A percentile compares a stretch with the other conserved stretches of the same genome.
Evolutionary conservation across 345 rosid species (phyloP).

Genomic region (Salix viminalis): DNA sequence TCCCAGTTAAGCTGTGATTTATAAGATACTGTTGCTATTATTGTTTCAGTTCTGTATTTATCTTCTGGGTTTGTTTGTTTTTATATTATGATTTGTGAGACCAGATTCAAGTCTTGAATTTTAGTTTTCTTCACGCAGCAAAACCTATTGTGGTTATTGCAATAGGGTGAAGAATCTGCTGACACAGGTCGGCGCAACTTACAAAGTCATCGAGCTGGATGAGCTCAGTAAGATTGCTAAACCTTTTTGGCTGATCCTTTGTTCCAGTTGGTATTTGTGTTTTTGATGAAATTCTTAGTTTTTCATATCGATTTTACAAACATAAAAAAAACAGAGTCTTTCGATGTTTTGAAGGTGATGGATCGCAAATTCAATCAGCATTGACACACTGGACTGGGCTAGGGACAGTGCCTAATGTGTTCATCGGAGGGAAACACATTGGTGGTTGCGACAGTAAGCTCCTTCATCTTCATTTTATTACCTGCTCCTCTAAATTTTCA

Average conservation of each 20-base stretch:
- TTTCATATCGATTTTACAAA: background rate
- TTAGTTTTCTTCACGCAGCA: conserved; percentile 35
- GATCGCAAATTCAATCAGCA: conserved; percentile 46
- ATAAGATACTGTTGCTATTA: background rate
- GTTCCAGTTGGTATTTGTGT: background rate
- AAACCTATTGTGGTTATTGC: conserved; percentile 64
- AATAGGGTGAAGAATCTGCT: conserved; percentile 54
- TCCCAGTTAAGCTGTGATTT: background rate
- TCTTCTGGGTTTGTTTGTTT: background rate
- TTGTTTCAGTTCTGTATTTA: background rate
- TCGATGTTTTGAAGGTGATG: conserved; percentile 35
- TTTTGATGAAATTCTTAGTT: background rate
- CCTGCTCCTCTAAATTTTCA: background rate
- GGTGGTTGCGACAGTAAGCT: conserved; percentile 66
- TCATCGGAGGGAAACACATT: conserved; percentile 60
- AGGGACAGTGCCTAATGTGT: conserved; percentile 60
- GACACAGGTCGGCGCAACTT: conserved; percentile 45
- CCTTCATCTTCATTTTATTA: too few relatives aligned
- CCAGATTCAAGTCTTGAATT: background rate
- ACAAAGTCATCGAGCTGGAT: conserved; percentile 47
- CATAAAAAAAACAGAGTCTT: background rate
- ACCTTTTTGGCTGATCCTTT: background rate
- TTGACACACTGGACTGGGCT: conserved; percentile 57
- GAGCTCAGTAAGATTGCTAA: conserved; percentile 30
- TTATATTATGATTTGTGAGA: background rate